Percentiles rank a stretch among this genome's conserved stretches.
phyloP scores from a whole-genome alignment of 305 asterid species.

The Rubia balearica region DNA sequence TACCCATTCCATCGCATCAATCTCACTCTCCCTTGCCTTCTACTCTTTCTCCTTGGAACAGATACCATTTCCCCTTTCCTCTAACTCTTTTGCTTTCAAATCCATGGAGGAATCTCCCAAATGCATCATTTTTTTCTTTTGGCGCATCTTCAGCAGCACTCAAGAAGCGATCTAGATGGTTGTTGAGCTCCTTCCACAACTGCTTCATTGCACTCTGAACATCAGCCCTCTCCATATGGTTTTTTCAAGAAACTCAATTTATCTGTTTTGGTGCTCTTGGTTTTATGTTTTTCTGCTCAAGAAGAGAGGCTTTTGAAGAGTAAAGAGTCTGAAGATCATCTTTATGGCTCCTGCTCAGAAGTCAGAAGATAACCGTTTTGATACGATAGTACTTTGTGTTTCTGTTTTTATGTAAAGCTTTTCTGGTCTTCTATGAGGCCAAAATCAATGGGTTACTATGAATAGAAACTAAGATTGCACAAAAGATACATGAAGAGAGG shows the following conservation, averaged over 20 bases:
- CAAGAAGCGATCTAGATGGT: background rate
- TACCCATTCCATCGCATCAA: background rate
- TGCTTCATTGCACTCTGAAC: conserved; percentile 4
- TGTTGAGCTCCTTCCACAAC: background rate
- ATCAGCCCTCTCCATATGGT: background rate
- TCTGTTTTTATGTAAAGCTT: background rate
- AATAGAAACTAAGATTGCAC: background rate
- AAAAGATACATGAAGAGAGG: background rate
- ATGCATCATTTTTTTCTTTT: background rate
- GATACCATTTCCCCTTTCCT: background rate
- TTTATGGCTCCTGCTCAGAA: background rate
- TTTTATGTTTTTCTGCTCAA: too few species aligned
- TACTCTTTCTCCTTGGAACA: background rate
- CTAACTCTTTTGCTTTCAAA: background rate
- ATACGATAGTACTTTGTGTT: background rate
- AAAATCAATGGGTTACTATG: background rate
- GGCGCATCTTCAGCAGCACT: conserved; percentile 8
- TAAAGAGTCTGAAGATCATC: background rate
- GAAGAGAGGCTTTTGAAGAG: background rate
- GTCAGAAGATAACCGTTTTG: background rate
- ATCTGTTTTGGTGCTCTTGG: too few species aligned
- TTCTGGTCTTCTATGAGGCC: background rate
- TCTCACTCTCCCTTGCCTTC: background rate
- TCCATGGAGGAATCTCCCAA: background rate
- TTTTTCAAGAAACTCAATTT: too few species aligned